Percentiles rank a stretch among this genome's conserved stretches.
Conservation (phyloP, 208 protist species). For the Trypanosoma boissoni region DNA sequence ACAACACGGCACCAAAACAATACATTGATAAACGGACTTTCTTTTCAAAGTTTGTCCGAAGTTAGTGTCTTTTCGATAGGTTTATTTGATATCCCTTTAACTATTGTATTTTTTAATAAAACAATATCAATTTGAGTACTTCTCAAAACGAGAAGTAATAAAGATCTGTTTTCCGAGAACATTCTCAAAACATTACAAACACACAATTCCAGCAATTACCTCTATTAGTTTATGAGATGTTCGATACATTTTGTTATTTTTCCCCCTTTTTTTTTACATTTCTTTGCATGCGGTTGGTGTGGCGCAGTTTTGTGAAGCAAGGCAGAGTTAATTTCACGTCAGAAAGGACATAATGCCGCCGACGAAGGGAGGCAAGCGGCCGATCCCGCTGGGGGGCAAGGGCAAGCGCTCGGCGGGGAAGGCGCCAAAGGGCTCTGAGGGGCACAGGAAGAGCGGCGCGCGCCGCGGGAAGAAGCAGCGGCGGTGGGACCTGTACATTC, state of each 20-base stretch:
- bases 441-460: constrained; percentile 34
- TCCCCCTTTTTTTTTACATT: constrained; percentile 11
- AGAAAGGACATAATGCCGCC: constrained; percentile 58
- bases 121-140: too few species aligned
- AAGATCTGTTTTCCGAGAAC: too few species aligned
- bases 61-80: too few species aligned
- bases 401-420: constrained; percentile 96
- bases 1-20: too few species aligned
- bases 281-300: constrained; percentile 11
- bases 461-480: constrained; percentile 78
- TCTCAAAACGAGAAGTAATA: too few species aligned
- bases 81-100: too few species aligned
- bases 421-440: constrained; percentile 86
- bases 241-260: constrained; percentile 15
- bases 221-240: too few species aligned
- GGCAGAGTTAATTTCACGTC: constrained; percentile 1
- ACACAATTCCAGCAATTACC: too few species aligned
- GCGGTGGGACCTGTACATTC: constrained; percentile 93
- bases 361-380: constrained; percentile 85
- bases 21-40: too few species aligned
- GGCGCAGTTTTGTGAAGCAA: constrained; percentile 1
- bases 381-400: constrained; percentile 93
- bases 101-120: too few species aligned
- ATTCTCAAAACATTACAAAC: too few species aligned
- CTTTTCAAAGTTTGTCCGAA: too few species aligned